A percentile compares a stretch with the other conserved stretches of the same genome.
Evolutionary conservation across 345 rosid genomes (phyloP).

Genomic region (Durio zibethinus): DNA sequence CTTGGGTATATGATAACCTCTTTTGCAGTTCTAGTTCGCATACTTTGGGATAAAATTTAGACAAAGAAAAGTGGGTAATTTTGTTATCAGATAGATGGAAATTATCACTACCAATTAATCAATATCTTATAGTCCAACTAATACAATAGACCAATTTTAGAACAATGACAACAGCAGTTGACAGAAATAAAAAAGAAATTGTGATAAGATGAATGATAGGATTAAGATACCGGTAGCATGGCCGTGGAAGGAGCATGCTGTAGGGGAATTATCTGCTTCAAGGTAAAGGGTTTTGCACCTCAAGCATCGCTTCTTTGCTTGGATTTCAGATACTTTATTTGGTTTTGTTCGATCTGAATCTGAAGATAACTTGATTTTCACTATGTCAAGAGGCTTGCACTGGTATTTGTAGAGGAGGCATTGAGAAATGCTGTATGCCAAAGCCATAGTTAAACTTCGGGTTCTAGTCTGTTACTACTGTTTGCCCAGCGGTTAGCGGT

Average conservation of each 20-base stretch:
- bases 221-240: conserved; percentile 42
- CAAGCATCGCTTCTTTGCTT: conserved; percentile 42
- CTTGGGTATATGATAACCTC: not conserved
- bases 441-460: not conserved
- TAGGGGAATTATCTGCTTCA: conserved; percentile 43
- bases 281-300: conserved; percentile 46
- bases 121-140: not conserved
- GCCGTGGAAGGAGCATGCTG: conserved; percentile 60
- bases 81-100: not conserved
- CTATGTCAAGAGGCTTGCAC: not conserved
- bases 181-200: not conserved
- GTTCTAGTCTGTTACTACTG: no score
- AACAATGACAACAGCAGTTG: not conserved
- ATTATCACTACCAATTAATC: no score
- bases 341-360: not conserved
- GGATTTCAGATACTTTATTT: not conserved
- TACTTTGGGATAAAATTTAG: not conserved
- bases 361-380: conserved; percentile 5
- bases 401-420: not conserved
- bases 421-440: not conserved
- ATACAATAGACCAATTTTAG: not conserved
- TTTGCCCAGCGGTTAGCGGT: no score
- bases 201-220: not conserved
- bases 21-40: not conserved
- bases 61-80: not conserved